These are phyloP conservation scores for Cephalotrichum gorgonifer DNA, from an alignment of 2,329 filamentous ascomycete species.

Conservation along the genomic window DNA sequence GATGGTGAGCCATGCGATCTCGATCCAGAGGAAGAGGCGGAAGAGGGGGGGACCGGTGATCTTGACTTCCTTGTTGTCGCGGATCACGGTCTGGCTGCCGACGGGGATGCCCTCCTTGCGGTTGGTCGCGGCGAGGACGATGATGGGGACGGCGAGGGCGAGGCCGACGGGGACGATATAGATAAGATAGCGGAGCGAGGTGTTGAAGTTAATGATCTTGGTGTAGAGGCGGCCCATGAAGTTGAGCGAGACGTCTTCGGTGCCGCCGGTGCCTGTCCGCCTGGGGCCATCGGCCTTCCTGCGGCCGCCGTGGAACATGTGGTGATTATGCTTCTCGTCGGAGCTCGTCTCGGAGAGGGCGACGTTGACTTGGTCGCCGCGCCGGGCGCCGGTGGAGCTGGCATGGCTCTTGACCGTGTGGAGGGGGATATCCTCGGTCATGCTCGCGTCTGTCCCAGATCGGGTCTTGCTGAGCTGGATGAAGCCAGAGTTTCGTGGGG, in stretches of 20 bases:
- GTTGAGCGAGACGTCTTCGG: constrained; percentile 47
- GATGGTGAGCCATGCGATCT: constrained; percentile 55
- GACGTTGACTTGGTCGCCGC: constrained; percentile 27
- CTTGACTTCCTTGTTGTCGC: constrained; percentile 10
- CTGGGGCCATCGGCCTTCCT: constrained; percentile 30
- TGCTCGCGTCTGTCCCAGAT: constrained; percentile 18
- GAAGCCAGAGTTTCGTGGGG: constrained; percentile 31
- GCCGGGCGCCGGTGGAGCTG: constrained; percentile 43
- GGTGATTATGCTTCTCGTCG: constrained; percentile 34
- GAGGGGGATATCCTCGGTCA: constrained; percentile 41
- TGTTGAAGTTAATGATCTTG: constrained; percentile 52
- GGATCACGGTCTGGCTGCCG: constrained; percentile 15
- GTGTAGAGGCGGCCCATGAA: constrained; percentile 56
- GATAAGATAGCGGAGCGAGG: constrained; percentile 55
- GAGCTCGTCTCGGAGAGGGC: constrained; percentile 11
- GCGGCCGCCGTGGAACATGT: constrained; percentile 33
- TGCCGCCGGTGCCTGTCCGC: constrained; percentile 32
- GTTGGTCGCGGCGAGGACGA: constrained; percentile 39
- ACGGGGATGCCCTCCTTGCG: constrained; percentile 25
- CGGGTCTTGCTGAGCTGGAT: constrained; percentile 26
- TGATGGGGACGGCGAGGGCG: constrained; percentile 50
- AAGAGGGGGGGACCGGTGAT: constrained; percentile 40
- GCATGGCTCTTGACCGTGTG: constrained; percentile 43
- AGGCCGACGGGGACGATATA: constrained; percentile 56
- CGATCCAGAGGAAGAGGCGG: constrained; percentile 57